Conservation (phyloP, 2,329 filamentous ascomycete genomes). For the Hyphodiscus sp. region DNA sequence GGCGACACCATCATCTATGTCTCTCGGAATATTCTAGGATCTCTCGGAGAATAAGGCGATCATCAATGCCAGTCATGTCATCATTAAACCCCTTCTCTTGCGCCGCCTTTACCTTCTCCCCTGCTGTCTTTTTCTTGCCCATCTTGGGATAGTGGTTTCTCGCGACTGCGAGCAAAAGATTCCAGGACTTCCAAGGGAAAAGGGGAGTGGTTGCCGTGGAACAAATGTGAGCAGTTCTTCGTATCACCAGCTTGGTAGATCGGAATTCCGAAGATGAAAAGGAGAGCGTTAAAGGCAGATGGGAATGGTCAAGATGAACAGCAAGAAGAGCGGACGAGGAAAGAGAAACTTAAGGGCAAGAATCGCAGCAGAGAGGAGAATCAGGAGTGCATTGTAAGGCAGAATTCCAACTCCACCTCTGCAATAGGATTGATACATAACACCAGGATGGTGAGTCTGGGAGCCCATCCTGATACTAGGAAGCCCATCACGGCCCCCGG, state of each 20-base stretch:
- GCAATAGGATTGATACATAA: conserved; percentile 9
- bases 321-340: conserved; percentile 4
- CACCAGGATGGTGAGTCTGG: conserved; percentile 9
- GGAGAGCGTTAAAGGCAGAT: conserved; percentile 8
- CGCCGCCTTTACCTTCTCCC: conserved; percentile 3
- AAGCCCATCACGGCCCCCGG: too few relatives aligned
- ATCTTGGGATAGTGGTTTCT: conserved; percentile 8
- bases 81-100: conserved; percentile 6
- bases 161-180: conserved; percentile 6
- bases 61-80: conserved; percentile 6
- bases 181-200: not conserved
- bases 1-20: too few relatives aligned
- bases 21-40: conserved; percentile 4
- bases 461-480: conserved; percentile 5
- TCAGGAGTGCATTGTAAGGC: conserved; percentile 12
- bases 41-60: conserved; percentile 4
- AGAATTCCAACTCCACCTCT: conserved; percentile 11
- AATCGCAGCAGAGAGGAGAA: conserved; percentile 10
- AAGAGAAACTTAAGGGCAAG: conserved; percentile 12
- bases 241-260: conserved; percentile 9
- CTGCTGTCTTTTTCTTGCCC: conserved; percentile 8
- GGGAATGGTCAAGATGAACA: conserved; percentile 7
- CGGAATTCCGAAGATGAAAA: conserved; percentile 9
- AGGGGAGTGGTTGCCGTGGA: conserved; percentile 7
- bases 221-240: conserved; percentile 8